Base-by-base conservation (phyloP, 768 basidiomycete species). In the Pleurotus pulmonarius region DNA sequence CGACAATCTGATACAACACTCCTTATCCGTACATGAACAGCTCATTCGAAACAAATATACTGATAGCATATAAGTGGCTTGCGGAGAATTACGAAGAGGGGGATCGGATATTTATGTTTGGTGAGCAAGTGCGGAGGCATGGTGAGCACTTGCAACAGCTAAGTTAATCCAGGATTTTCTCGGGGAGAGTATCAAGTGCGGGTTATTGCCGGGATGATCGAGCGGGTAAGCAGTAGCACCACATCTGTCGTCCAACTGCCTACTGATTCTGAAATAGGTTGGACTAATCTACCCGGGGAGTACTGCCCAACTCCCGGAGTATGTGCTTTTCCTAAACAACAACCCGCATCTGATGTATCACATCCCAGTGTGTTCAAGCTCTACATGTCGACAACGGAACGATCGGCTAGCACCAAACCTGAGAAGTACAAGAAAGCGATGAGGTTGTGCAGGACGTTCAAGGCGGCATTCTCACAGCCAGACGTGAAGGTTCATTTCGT, bases 141-240 rank as follows among this genome's bases (percentile, higher is more conserved):
- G 20, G 20, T 20, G 20, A 20, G 3, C 20, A 3, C 20, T 20
- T 3, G 20, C 20, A 3, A 20, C 20, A 20, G 20, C 20, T 20
- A 20, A 20, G 1, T 20, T 20, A 20, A 3, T 20, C 1, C 41
- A 79, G 79, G 79, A 0, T 80, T 76, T 60, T 80, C 78, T 2
- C 76, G 78, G 15, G 78, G 78, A 3, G 77, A 75, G 26, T 79
- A 75, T 60, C 79, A 79, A 60, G 75, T 73, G 6, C 69, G 79
- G 24, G 72, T 67, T 0, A 49, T 80, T 39, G 71, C 78, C 1
- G 78, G 65, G 3, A 78, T 80, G 78, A 76, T 79, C n/a, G 62
- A 71, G 12, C 68, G 59, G 49, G 79, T 76, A 41, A 12, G 58
- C 15, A 20, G 40, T 22, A 3, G 20, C 20, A 20, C 20, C 1